Base-by-base conservation (phyloP, 2,329 filamentous ascomycete species). In the Drechslera avenae region DNA sequence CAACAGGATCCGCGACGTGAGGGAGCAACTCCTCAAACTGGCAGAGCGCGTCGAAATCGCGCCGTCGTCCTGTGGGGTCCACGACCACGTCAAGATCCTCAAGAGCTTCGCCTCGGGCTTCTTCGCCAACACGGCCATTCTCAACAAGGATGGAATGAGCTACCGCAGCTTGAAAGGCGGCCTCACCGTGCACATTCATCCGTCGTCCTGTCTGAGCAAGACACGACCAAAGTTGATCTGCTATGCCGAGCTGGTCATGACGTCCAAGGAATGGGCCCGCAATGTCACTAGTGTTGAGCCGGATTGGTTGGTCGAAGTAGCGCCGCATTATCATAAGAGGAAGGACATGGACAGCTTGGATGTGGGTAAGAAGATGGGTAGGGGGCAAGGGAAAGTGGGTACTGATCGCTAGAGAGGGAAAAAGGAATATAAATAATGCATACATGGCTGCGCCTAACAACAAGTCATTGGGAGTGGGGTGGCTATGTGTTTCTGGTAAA, bases 81-180 rank as follows among this genome's bases (percentile, higher is more conserved):
- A 79, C 42, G 91, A 97, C 70, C 75, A 91, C 14, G 77, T 85
- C 4, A 89, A 91, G 0, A 91, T 97, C 62, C 88, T 92, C 66
- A 92, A 95, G 54, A 88, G 92, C 10, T 83, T 99, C 45, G 92
- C 91, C 1, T 86, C 91, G 0, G 94, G 93, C 1, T 99, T 96
- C 81, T 97, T 97, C 79, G 87, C 90, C 14, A 96, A 97, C 71
- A 91, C 92, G 0, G 92, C 92, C 1, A 80, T 91, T 2, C 76
- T 99, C 47, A 88, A 94, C 69, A 82, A 89, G 39, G 88, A 88
- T 34, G 94, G 94, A 2, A 89, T 95, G 67, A 88, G 85, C 54
- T 99, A 99, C 75, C 84, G 92, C 16, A 96, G 91, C 0, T 86
- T 97, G 60, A 96, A 96, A 82, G 95, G 89, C 65, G 90, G 89